phyloP scores from a whole-genome alignment of 2,329 filamentous ascomycete species.

The Camptophora hylomeconis region DNA sequence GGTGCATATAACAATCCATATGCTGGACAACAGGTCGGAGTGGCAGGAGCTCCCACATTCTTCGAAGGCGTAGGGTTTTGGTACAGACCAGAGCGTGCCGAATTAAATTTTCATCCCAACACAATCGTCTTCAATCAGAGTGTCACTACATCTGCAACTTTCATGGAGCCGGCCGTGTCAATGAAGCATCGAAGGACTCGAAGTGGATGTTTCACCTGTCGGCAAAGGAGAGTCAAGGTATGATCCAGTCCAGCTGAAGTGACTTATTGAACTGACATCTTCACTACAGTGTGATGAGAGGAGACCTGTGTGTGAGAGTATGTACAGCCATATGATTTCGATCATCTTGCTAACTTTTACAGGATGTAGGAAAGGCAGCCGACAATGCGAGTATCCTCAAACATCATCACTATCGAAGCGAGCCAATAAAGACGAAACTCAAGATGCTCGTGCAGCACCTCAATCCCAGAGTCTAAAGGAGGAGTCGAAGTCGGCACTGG shows the following conservation, averaged over 20 bases:
- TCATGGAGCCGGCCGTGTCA: slow-evolving; percentile 1
- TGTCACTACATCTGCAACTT: slow-evolving; percentile 29
- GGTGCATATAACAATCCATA: slow-evolving; percentile 17
- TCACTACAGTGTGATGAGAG: slow-evolving; percentile 71
- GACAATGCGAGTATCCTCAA: slow-evolving; percentile 85
- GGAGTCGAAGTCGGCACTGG: slow-evolving; percentile 8
- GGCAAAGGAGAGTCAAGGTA: slow-evolving; percentile 71
- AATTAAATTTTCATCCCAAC: slow-evolving; percentile 21
- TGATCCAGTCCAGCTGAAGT: slow-evolving; percentile 5
- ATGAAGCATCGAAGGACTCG: slow-evolving; percentile 78
- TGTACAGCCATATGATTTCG: slow-evolving; percentile 19
- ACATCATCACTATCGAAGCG: slow-evolving; percentile 37
- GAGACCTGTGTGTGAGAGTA: slow-evolving; percentile 70
- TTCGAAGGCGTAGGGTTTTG: slow-evolving; percentile 31
- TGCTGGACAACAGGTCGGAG: slow-evolving; percentile 14
- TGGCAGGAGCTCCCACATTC: slow-evolving; percentile 19
- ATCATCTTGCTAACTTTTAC: slow-evolving; percentile 7
- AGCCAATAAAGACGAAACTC: slow-evolving; percentile 24
- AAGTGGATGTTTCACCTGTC: slow-evolving; percentile 88
- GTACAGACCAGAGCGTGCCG: slow-evolving; percentile 24
- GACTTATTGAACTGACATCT: slow-evolving; percentile 2
- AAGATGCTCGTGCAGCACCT: neutral
- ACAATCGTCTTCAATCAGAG: slow-evolving; percentile 18
- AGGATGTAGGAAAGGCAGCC: slow-evolving; percentile 83
- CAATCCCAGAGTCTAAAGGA: slow-evolving; percentile 1